These are phyloP conservation scores for Beauveria rudraprayagi DNA, from an alignment of 2,329 filamentous ascomycete species.

Conservation along the genomic window DNA sequence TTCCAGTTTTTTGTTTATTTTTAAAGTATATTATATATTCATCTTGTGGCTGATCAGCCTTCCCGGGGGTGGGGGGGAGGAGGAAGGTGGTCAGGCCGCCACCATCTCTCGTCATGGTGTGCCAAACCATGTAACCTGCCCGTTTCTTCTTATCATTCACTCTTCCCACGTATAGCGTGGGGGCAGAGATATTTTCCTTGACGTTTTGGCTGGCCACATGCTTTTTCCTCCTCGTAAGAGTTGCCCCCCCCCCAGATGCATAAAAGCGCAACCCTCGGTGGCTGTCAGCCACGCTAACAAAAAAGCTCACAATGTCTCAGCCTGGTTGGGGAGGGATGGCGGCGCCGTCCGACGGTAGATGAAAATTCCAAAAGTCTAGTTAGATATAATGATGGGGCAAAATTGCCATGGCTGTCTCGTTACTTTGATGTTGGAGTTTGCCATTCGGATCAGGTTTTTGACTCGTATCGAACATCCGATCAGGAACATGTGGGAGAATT, in stretches of 20 bases:
- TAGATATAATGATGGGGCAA: too few relatives aligned
- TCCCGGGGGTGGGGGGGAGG: neutral
- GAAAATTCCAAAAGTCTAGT: too few relatives aligned
- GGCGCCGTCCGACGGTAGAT: too few relatives aligned
- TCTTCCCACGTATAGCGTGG: neutral
- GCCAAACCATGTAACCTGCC: conserved; percentile 1
- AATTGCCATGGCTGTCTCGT: too few relatives aligned
- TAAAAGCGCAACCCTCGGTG: neutral
- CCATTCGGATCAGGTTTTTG: too few relatives aligned
- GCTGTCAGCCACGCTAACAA: neutral
- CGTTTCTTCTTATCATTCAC: neutral
- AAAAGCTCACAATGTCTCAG: too few relatives aligned
- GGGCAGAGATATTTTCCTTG: neutral
- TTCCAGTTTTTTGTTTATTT: neutral
- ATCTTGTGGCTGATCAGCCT: neutral
- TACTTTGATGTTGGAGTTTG: too few relatives aligned
- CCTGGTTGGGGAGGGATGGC: too few relatives aligned
- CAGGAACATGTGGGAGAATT: too few relatives aligned
- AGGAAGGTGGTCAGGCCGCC: neutral
- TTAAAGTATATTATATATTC: neutral
- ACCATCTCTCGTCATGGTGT: neutral
- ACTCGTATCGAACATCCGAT: too few relatives aligned
- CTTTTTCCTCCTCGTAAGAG: neutral
- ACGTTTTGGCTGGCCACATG: neutral
- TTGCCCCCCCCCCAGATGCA: neutral